These are phyloP conservation scores for Hygrophoropsis aurantiaca DNA, from an alignment of 768 basidiomycete species.

Conservation along the genomic window DNA sequence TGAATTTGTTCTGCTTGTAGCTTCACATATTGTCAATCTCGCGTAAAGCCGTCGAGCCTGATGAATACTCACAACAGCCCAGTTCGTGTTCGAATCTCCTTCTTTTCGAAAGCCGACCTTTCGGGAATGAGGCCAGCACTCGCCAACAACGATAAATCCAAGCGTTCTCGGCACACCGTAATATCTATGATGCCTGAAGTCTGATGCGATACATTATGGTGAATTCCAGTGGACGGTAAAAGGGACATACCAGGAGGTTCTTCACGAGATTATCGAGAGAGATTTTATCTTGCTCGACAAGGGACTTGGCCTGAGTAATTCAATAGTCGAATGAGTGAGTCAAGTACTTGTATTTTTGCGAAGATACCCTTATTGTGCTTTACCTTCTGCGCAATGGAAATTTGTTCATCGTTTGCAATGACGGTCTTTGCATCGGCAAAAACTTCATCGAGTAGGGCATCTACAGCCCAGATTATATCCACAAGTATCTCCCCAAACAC, in stretches of 20 bases:
- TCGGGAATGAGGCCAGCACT: slow-evolving; percentile 70
- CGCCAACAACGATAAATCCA: slow-evolving; percentile 66
- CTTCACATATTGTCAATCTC: slow-evolving; percentile 37
- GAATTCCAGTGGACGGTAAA: neutral
- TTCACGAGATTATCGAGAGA: slow-evolving; percentile 58
- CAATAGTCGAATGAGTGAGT: slow-evolving; percentile 18
- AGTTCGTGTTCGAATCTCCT: slow-evolving; percentile 78
- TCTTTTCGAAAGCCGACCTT: slow-evolving; percentile 66
- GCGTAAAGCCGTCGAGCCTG: neutral
- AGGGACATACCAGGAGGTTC: slow-evolving; percentile 51
- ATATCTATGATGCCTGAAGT: slow-evolving; percentile 55
- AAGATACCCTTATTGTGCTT: slow-evolving; percentile 17
- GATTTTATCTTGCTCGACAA: slow-evolving; percentile 63
- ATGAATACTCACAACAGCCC: slow-evolving; percentile 67
- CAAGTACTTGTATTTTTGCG: slow-evolving; percentile 6
- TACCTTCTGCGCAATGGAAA: slow-evolving; percentile 25
- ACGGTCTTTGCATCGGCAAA: slow-evolving; percentile 52
- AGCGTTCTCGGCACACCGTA: slow-evolving; percentile 67
- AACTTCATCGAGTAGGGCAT: slow-evolving; percentile 73
- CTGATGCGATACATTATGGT: slow-evolving; percentile 34
- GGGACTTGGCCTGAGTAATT: slow-evolving; percentile 47
- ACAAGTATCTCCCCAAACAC: slow-evolving; percentile 70
- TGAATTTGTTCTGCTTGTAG: slow-evolving; percentile 98
- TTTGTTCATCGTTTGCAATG: slow-evolving; percentile 31
- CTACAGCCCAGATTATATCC: slow-evolving; percentile 81